Conservation (phyloP, 306 rosid species). For the Gleditsia sinensis region DNA sequence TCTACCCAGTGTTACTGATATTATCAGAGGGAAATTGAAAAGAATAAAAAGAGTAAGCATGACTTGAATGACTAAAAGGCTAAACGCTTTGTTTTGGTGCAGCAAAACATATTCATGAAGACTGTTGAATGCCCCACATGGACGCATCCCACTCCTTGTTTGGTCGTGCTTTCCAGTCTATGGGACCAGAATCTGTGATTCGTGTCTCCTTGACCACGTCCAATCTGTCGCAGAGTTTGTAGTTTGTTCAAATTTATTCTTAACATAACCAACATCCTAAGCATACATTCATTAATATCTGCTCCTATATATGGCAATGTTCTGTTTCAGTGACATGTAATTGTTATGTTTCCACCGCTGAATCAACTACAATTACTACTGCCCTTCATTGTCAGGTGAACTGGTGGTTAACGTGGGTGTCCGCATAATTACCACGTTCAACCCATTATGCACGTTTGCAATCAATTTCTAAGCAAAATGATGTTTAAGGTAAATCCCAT, state of each 20-base stretch:
- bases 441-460: constrained; percentile 31
- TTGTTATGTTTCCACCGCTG: neutral
- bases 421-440: constrained; percentile 16
- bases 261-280: neutral
- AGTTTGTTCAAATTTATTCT: neutral
- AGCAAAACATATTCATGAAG: constrained; percentile 1
- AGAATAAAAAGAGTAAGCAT: constrained; percentile 19
- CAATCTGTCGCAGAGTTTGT: neutral
- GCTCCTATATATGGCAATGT: neutral
- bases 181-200: constrained; percentile 62
- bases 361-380: neutral
- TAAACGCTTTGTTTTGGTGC: neutral
- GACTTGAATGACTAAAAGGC: constrained; percentile 36
- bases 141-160: constrained; percentile 38
- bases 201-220: constrained; percentile 66
- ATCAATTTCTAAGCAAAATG: constrained; percentile 36
- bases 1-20: no score
- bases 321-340: neutral
- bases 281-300: neutral
- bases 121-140: neutral
- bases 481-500: constrained; percentile 13
- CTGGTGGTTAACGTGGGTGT: constrained; percentile 26
- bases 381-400: constrained; percentile 1
- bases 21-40: no score
- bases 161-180: constrained; percentile 35